phyloP scores from a whole-genome alignment of 1,139 yeast genomes.

The Diutina mesorugosa region DNA sequence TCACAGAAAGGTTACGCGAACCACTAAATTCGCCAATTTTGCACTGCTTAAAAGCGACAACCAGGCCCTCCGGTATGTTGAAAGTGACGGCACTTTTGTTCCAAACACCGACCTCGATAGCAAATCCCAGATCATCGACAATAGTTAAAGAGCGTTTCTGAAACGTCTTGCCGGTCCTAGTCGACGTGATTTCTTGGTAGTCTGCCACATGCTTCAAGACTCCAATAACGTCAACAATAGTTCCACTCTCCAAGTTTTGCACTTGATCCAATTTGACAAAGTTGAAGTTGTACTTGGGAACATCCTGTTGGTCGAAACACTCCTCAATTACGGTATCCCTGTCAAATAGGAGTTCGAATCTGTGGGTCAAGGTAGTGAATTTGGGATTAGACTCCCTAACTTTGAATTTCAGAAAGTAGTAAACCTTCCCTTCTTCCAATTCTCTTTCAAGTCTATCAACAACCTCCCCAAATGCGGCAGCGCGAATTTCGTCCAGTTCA shows the following conservation, averaged over 20 bases:
- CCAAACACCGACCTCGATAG: slow-evolving; percentile 82
- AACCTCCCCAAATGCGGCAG: slow-evolving; percentile 83
- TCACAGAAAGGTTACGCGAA: slow-evolving; percentile 74
- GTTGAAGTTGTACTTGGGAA: slow-evolving; percentile 70
- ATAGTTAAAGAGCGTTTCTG: slow-evolving; percentile 81
- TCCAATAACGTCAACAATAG: slow-evolving; percentile 78
- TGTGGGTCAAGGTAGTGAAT: slow-evolving; percentile 74
- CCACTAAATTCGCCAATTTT: slow-evolving; percentile 72
- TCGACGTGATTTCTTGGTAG: slow-evolving; percentile 75
- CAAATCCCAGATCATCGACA: slow-evolving; percentile 75
- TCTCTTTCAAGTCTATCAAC: slow-evolving; percentile 68
- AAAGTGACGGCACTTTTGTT: slow-evolving; percentile 77
- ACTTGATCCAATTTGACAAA: slow-evolving; percentile 62
- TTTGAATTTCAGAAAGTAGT: slow-evolving; percentile 71
- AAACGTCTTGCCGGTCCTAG: slow-evolving; percentile 72
- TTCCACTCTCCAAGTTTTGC: slow-evolving; percentile 54
- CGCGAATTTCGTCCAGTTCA: slow-evolving; percentile 92
- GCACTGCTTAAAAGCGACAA: slow-evolving; percentile 86
- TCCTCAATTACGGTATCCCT: slow-evolving; percentile 68
- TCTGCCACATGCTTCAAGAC: slow-evolving; percentile 69
- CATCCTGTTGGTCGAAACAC: slow-evolving; percentile 48
- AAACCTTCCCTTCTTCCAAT: slow-evolving; percentile 82
- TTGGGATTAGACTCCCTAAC: slow-evolving; percentile 78
- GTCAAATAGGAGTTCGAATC: slow-evolving; percentile 77
- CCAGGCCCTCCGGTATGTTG: slow-evolving; percentile 61